Evolutionary conservation across 257 asterid species (phyloP).

Genomic region (Lantana camara): DNA sequence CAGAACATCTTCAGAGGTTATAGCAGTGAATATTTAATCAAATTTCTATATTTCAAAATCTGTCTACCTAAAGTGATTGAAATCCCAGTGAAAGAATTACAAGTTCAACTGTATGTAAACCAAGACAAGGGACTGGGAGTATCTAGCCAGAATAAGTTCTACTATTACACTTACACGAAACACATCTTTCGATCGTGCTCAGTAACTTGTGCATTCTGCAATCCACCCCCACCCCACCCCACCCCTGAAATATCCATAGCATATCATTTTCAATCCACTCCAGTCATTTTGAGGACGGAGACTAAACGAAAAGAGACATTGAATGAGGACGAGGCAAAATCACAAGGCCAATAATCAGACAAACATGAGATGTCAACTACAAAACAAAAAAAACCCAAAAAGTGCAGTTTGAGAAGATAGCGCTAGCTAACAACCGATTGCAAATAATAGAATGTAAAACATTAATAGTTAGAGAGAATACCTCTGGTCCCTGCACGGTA

Average conservation of each 20-base stretch:
- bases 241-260: not conserved
- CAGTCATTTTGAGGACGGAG: conserved; percentile 18
- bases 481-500: conserved; percentile 6
- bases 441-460: conserved; percentile 10
- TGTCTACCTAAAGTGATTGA: too few relatives aligned
- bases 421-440: conserved; percentile 31
- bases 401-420: conserved; percentile 34
- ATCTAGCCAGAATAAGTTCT: too few relatives aligned
- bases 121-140: too few relatives aligned
- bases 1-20: too few relatives aligned
- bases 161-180: too few relatives aligned
- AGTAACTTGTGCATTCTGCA: too few relatives aligned
- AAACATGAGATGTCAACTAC: conserved; percentile 28
- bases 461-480: conserved; percentile 11
- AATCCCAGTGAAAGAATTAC: too few relatives aligned
- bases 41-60: too few relatives aligned
- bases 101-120: too few relatives aligned
- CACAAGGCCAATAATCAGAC: conserved; percentile 32
- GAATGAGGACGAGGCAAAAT: conserved; percentile 27
- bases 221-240: conserved; percentile 11
- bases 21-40: too few relatives aligned
- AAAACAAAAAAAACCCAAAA: conserved; percentile 32
- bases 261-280: conserved; percentile 24
- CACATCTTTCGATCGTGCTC: too few relatives aligned
- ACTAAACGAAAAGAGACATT: conserved; percentile 26